phyloP scores from a whole-genome alignment of 176 grass and related monocot species.

The Pontederia paniculata region DNA sequence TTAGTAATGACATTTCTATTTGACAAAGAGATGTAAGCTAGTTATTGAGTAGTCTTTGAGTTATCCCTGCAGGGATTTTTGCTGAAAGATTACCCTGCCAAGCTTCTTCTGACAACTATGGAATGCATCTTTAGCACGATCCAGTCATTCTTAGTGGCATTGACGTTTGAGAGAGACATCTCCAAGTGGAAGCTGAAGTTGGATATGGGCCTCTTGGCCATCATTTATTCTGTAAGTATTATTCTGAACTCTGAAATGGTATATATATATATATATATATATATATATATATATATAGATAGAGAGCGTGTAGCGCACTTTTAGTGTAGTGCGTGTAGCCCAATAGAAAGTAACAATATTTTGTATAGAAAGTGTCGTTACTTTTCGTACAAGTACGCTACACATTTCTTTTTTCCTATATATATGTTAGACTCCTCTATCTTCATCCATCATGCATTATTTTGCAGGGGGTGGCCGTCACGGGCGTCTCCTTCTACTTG shows the following conservation, averaged over 20 bases:
- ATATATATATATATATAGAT: neutral
- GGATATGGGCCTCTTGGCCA: constrained; percentile 34
- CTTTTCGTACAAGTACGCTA: too few species aligned
- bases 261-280: neutral
- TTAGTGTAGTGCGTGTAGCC: too few species aligned
- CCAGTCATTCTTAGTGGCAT: constrained; percentile 28
- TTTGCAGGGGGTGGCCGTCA: constrained; percentile 35
- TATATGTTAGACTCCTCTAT: too few species aligned
- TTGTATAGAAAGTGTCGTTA: too few species aligned
- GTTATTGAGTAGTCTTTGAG: too few species aligned
- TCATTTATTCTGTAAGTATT: constrained; percentile 30
- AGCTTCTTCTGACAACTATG: constrained; percentile 30
- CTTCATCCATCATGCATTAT: too few species aligned
- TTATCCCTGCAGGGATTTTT: constrained; percentile 30
- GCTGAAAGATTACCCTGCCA: constrained; percentile 42
- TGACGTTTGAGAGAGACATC: constrained; percentile 33
- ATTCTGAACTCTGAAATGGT: neutral
- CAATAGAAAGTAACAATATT: too few species aligned
- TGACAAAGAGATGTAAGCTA: too few species aligned
- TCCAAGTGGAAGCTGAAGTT: constrained; percentile 40
- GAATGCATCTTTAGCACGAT: constrained; percentile 37
- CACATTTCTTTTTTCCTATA: too few species aligned
- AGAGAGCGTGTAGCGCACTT: too few species aligned
- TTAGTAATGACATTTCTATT: too few species aligned
- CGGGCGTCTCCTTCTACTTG: constrained; percentile 52